A percentile compares a stretch with the other conserved stretches of the same genome.
These are phyloP conservation scores for Chaetomium cochliodes DNA, from an alignment of 495 filamentous ascomycete species.

Conservation along the genomic window DNA sequence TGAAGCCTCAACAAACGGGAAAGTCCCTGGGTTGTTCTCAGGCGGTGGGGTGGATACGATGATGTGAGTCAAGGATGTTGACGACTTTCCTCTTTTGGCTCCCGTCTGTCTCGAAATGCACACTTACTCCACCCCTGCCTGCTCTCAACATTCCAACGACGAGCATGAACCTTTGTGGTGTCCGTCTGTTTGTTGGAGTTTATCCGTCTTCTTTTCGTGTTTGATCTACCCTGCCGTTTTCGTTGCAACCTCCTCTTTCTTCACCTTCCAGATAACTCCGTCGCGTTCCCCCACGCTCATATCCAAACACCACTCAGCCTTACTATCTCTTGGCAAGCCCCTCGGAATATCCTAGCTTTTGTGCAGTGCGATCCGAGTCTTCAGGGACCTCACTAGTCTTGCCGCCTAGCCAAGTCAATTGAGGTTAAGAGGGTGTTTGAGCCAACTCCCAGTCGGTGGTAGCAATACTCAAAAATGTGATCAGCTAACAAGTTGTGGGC, in stretches of 20 bases:
- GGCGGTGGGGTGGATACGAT: neutral
- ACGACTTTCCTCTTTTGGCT: neutral
- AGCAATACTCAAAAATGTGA: constrained; percentile 28
- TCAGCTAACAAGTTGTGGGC: constrained; percentile 37
- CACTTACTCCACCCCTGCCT: neutral
- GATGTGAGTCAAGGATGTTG: neutral
- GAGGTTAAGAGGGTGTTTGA: constrained; percentile 35
- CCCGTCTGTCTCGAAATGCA: neutral
- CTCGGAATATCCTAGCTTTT: neutral
- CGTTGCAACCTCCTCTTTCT: neutral
- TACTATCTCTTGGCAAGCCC: neutral
- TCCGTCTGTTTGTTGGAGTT: no score
- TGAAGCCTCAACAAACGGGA: neutral
- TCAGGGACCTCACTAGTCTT: neutral
- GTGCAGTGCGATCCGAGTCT: constrained; percentile 7
- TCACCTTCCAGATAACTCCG: neutral
- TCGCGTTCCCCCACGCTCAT: neutral
- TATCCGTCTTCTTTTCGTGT: no score
- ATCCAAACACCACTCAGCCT: neutral
- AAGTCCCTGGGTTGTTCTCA: neutral
- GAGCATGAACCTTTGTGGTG: no score
- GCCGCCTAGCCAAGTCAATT: constrained; percentile 12
- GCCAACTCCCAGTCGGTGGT: constrained; percentile 40
- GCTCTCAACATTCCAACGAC: no score
- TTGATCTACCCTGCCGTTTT: neutral